Conservation (phyloP, 495 filamentous ascomycete species). For the Xylaria longipes region DNA sequence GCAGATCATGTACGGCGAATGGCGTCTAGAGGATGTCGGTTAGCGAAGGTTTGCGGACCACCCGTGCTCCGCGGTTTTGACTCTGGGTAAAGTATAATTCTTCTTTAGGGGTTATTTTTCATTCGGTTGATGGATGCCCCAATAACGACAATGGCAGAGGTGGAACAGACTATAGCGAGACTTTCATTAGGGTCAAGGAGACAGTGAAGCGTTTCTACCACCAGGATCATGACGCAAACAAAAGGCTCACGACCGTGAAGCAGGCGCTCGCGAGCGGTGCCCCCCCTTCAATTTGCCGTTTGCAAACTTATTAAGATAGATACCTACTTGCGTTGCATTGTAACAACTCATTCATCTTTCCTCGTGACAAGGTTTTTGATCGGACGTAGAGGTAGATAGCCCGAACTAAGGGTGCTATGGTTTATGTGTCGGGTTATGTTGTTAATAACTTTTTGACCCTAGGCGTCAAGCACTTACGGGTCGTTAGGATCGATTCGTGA, state of each 20-base stretch:
- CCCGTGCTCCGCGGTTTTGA: conserved; percentile 6
- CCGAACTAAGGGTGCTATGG: neutral
- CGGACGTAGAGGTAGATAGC: neutral
- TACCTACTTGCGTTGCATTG: conserved; percentile 9
- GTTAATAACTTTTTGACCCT: neutral
- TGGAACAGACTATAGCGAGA: neutral
- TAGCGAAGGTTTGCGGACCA: conserved; percentile 19
- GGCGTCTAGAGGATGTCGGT: conserved; percentile 21
- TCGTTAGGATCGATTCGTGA: neutral
- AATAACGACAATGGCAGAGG: neutral
- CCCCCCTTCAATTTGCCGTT: neutral
- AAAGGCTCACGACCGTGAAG: neutral
- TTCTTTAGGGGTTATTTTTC: neutral
- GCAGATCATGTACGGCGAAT: conserved; percentile 23
- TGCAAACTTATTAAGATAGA: conserved; percentile 1
- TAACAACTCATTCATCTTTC: neutral
- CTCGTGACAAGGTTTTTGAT: neutral
- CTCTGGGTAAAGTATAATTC: conserved; percentile 17
- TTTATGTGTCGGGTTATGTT: neutral
- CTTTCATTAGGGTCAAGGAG: neutral
- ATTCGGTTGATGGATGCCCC: neutral
- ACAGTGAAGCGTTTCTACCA: neutral
- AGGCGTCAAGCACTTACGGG: neutral
- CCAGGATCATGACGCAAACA: neutral
- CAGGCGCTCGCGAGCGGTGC: neutral